These are phyloP conservation scores for Boletales sp. DNA, from an alignment of 768 basidiomycete species.

Conservation along the genomic window DNA sequence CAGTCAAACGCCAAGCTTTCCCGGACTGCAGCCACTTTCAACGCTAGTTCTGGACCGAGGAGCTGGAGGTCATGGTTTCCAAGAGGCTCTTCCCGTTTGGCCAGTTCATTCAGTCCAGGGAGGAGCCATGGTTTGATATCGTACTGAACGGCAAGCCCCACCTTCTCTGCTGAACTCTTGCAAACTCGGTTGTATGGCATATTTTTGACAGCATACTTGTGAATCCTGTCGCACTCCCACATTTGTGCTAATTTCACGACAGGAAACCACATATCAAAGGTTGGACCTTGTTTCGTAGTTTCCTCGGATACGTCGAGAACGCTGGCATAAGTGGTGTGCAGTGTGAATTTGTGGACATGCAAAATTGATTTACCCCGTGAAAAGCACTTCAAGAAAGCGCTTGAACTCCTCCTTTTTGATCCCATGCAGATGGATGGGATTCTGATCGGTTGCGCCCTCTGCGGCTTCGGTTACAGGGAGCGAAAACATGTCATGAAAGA, in stretches of 20 bases:
- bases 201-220: conserved; percentile 26
- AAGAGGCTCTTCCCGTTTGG: conserved; percentile 15
- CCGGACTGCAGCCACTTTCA: conserved; percentile 21
- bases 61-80: conserved; percentile 9
- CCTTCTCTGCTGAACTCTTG: conserved; percentile 22
- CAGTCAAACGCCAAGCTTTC: conserved; percentile 8
- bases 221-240: conserved; percentile 34
- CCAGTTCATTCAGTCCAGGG: conserved; percentile 23
- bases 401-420: conserved; percentile 24
- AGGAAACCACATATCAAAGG: conserved; percentile 34
- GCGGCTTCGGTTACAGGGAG: conserved; percentile 10
- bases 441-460: conserved; percentile 19
- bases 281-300: not conserved
- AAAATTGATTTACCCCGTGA: conserved; percentile 8
- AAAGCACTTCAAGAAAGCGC: conserved; percentile 22
- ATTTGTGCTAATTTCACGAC: conserved; percentile 38
- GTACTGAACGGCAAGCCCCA: conserved; percentile 29
- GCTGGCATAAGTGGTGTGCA: not conserved
- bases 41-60: conserved; percentile 12
- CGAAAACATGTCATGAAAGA: conserved; percentile 27
- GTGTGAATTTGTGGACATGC: no score
- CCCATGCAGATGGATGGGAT: conserved; percentile 22
- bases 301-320: not conserved
- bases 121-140: conserved; percentile 34
- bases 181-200: conserved; percentile 17